These are phyloP conservation scores for Hypoxylon rickii DNA, from an alignment of 495 filamentous ascomycete species.

Conservation along the genomic window DNA sequence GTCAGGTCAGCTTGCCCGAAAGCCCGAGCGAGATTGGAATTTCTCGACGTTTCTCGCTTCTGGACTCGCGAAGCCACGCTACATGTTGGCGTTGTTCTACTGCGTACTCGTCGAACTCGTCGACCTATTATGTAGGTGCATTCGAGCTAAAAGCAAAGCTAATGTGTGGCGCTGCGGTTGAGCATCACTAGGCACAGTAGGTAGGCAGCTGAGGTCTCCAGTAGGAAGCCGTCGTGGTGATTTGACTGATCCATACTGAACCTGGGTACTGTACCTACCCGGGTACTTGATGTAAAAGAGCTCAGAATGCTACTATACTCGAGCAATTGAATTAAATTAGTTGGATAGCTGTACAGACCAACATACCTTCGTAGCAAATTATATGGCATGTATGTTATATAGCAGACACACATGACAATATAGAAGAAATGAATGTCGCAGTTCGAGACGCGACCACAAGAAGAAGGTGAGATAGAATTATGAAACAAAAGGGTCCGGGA, in stretches of 20 bases:
- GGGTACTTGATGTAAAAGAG: too few relatives aligned
- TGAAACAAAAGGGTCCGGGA: constrained; percentile 24
- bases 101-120: too few relatives aligned
- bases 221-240: neutral
- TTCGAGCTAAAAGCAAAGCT: constrained; percentile 1
- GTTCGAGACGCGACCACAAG: constrained; percentile 13
- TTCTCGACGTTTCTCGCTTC: constrained; percentile 4
- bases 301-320: too few relatives aligned
- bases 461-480: constrained; percentile 14
- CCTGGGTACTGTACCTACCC: too few relatives aligned
- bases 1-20: neutral
- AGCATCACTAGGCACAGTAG: too few relatives aligned
- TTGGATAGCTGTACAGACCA: constrained; percentile 1
- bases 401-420: too few relatives aligned
- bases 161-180: constrained; percentile 17
- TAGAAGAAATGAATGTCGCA: constrained; percentile 6
- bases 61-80: neutral
- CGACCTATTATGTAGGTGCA: too few relatives aligned
- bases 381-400: too few relatives aligned
- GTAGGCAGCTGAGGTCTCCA: neutral
- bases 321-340: too few relatives aligned
- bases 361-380: too few relatives aligned
- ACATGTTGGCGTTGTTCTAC: too few relatives aligned
- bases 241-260: too few relatives aligned
- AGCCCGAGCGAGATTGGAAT: neutral